A percentile compares a stretch with the other conserved stretches of the same genome.
phyloP scores from a whole-genome alignment of 176 grass and related monocot species.

The Puya raimondii region DNA sequence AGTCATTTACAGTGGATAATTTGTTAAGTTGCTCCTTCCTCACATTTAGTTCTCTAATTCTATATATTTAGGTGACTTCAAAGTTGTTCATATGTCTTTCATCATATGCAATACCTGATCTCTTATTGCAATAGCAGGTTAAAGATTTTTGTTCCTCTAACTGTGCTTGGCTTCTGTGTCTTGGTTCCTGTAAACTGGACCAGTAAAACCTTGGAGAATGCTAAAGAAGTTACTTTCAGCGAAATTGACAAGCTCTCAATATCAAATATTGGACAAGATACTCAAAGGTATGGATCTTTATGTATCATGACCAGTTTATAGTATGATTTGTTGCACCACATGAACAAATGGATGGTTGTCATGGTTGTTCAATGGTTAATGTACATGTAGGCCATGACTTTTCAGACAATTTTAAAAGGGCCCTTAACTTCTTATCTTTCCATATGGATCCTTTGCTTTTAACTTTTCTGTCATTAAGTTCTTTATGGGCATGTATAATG shows the following conservation, averaged over 20 bases:
- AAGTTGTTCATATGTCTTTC: neutral
- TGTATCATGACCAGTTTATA: neutral
- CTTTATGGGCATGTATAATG: too few relatives aligned
- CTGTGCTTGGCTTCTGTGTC: slow-evolving; percentile 54
- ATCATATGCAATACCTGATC: slow-evolving; percentile 1
- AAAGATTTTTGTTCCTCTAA: slow-evolving; percentile 89
- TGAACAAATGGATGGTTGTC: neutral
- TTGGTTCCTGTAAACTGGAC: slow-evolving; percentile 87
- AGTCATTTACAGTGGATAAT: neutral
- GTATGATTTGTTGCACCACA: neutral
- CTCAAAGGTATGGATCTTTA: slow-evolving; percentile 47
- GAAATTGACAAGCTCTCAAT: slow-evolving; percentile 94
- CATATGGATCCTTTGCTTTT: neutral
- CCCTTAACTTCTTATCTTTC: neutral
- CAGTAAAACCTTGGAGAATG: slow-evolving; percentile 52
- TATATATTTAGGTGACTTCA: neutral
- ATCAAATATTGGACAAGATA: slow-evolving; percentile 84
- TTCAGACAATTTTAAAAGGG: neutral
- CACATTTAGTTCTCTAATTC: neutral
- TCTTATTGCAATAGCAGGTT: slow-evolving; percentile 45
- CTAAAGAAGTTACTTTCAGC: slow-evolving; percentile 46
- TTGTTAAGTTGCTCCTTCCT: neutral
- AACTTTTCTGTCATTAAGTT: too few relatives aligned
- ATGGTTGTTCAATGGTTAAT: neutral
- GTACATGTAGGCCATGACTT: neutral